These are phyloP conservation scores for Suillus discolor DNA, from an alignment of 768 basidiomycete genomes.

Conservation along the genomic window DNA sequence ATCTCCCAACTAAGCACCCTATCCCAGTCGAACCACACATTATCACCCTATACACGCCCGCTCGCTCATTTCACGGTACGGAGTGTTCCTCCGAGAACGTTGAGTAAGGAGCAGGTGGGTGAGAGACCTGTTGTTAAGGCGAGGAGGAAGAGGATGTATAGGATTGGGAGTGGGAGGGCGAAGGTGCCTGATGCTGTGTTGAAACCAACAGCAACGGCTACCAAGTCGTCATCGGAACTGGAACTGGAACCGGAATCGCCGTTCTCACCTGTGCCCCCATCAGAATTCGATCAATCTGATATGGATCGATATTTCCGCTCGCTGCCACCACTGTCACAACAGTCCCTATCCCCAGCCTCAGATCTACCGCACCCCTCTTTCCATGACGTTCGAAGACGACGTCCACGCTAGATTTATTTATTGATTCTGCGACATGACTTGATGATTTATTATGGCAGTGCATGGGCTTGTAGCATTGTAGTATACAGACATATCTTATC, in stretches of 20 bases:
- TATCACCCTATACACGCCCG: conserved; percentile 91
- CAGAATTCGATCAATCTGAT: conserved; percentile 69
- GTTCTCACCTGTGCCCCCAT: conserved; percentile 40
- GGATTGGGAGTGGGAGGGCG: conserved; percentile 43
- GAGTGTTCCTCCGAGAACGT: conserved; percentile 70
- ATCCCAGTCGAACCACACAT: not conserved
- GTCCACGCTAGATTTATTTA: conserved; percentile 15
- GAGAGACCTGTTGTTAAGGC: conserved; percentile 70
- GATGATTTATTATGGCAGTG: not conserved
- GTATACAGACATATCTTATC: conserved; percentile 2
- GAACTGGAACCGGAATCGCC: conserved; percentile 11
- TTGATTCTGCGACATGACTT: not conserved
- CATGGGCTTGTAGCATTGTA: conserved; percentile 5
- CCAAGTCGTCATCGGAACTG: not conserved
- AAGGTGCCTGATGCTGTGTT: not conserved
- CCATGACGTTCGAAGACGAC: conserved; percentile 26
- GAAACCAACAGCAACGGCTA: too few relatives aligned
- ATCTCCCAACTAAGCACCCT: too few relatives aligned
- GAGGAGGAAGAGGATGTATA: conserved; percentile 72
- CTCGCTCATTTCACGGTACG: conserved; percentile 92
- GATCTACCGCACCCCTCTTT: not conserved
- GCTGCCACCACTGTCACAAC: not conserved
- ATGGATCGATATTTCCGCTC: conserved; percentile 74
- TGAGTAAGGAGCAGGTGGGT: conserved; percentile 33
- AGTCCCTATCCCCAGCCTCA: not conserved